Base-by-base conservation (phyloP, 2,329 filamentous ascomycete genomes). In the Alternaria hordeiaustralica region DNA sequence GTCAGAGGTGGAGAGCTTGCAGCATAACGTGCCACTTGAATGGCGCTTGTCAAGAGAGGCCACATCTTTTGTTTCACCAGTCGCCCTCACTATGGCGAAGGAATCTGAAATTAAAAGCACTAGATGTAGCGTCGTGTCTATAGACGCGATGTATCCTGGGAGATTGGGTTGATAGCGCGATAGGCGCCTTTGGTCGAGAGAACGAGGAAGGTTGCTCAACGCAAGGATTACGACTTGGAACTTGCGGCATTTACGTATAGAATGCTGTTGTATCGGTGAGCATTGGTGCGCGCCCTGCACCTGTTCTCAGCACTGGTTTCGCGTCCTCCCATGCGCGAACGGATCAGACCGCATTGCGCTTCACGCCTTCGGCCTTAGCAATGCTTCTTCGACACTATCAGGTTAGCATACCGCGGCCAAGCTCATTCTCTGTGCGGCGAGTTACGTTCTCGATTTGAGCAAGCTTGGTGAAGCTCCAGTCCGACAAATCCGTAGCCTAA, bases 1-100 rank as follows among this genome's bases (percentile, higher is more conserved):
- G 3, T 63, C 58, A 5, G 56, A 65, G n/a, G 23, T 63, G 2
- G 61, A 64, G 55, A 30, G 45, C 8, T 57, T 51, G 51, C 64
- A 64, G 21, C 41, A 23, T 13, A 64, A 64, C 18, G 54, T 66
- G 1, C 61, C 64, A 26, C 28, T 50, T 7, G 57, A 66, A 44
- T 66, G 64, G 64, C 46, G 58, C 5, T 45, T 64, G n/a, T 60
- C 44, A 7, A 46, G 25, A 13, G 53, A 51, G 6, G 30, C 59
- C 5, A 36, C 46, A 28, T 45, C 45, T 5, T 25, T 44, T 3
- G 57, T 59, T 6, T 59, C 49, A 2, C 57, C 41, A 6, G 28
- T 55, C 25, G 57, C 47, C 1, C 41, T 59, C 9, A 46, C 41
- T 33, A n/a, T 36, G 13, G 9, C 28, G 49, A 51, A n/a, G 26